Conservation (phyloP, 208 protist species). For the Leishmania arabica region DNA sequence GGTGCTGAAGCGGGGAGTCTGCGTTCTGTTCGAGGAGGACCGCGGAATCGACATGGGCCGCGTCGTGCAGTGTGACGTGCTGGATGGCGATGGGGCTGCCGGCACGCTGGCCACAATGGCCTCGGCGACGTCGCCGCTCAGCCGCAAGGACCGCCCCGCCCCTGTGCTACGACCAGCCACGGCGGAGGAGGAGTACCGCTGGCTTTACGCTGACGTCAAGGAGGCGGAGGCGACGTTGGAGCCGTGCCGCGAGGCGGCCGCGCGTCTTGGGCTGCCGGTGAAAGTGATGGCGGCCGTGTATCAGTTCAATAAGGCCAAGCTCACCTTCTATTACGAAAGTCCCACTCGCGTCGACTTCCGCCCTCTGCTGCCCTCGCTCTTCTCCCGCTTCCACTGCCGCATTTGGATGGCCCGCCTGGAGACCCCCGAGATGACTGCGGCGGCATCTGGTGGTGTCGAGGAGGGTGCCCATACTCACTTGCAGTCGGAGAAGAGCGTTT, state of each 20-base stretch:
- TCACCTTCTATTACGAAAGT: constrained; percentile 88
- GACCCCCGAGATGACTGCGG: not conserved
- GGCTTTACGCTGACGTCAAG: constrained; percentile 50
- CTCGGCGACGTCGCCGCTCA: constrained; percentile 27
- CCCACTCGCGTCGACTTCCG: constrained; percentile 80
- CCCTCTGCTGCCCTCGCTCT: constrained; percentile 68
- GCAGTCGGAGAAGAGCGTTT: not conserved
- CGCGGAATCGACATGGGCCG: constrained; percentile 78
- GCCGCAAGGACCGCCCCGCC: constrained; percentile 29
- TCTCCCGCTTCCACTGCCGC: constrained; percentile 79
- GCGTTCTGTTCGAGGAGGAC: constrained; percentile 82
- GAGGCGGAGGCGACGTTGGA: constrained; percentile 55
- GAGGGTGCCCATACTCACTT: not conserved
- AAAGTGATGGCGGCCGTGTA: constrained; percentile 74
- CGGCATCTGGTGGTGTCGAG: not conserved
- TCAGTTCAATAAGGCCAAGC: constrained; percentile 88
- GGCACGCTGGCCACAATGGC: constrained; percentile 15
- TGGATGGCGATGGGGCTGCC: constrained; percentile 16
- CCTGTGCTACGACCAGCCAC: constrained; percentile 58
- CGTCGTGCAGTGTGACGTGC: constrained; percentile 48
- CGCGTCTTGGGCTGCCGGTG: constrained; percentile 56
- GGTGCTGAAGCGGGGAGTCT: constrained; percentile 35
- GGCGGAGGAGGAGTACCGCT: constrained; percentile 59
- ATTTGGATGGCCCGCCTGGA: constrained; percentile 77
- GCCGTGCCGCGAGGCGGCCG: constrained; percentile 57